phyloP scores from a whole-genome alignment of 1,139 yeast species.

The Geotrichum restrictum region DNA sequence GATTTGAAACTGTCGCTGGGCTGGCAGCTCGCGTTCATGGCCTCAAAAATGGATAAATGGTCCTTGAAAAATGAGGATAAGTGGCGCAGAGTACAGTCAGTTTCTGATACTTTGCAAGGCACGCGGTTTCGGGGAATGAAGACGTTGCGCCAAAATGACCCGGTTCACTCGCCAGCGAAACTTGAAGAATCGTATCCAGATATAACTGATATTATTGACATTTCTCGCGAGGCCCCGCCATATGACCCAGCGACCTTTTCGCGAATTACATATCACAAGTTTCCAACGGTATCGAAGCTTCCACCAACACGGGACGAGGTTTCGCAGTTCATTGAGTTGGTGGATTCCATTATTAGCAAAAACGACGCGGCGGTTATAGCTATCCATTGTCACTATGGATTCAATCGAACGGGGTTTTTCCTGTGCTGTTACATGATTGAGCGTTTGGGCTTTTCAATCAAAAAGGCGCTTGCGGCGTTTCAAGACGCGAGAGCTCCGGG shows the following conservation, averaged over 20 bases:
- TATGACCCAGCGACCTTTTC: slow-evolving; percentile 59
- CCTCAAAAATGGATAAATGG: slow-evolving; percentile 65
- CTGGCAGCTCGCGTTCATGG: slow-evolving; percentile 55
- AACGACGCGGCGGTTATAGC: slow-evolving; percentile 44
- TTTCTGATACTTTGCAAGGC: slow-evolving; percentile 44
- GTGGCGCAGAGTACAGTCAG: slow-evolving; percentile 57
- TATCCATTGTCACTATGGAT: slow-evolving; percentile 80
- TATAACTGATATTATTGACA: slow-evolving; percentile 61
- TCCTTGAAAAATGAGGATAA: slow-evolving; percentile 70
- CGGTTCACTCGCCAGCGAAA: slow-evolving; percentile 53
- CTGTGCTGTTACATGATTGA: slow-evolving; percentile 69
- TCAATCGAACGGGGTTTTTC: slow-evolving; percentile 72
- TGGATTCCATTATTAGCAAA: slow-evolving; percentile 47
- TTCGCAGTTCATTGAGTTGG: slow-evolving; percentile 51
- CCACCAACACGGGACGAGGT: slow-evolving; percentile 66
- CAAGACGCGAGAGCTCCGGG: slow-evolving; percentile 62
- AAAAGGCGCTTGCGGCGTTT: slow-evolving; percentile 62
- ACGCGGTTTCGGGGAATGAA: slow-evolving; percentile 69
- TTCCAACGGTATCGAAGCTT: slow-evolving; percentile 74
- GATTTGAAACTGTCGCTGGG: slow-evolving; percentile 51
- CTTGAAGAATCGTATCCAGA: slow-evolving; percentile 51
- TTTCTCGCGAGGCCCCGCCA: slow-evolving; percentile 73
- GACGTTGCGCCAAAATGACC: slow-evolving; percentile 65
- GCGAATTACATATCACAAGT: slow-evolving; percentile 58
- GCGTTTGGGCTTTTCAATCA: slow-evolving; percentile 54